Conservation (phyloP, 345 rosid genomes). For the Aquilaria sinensis region DNA sequence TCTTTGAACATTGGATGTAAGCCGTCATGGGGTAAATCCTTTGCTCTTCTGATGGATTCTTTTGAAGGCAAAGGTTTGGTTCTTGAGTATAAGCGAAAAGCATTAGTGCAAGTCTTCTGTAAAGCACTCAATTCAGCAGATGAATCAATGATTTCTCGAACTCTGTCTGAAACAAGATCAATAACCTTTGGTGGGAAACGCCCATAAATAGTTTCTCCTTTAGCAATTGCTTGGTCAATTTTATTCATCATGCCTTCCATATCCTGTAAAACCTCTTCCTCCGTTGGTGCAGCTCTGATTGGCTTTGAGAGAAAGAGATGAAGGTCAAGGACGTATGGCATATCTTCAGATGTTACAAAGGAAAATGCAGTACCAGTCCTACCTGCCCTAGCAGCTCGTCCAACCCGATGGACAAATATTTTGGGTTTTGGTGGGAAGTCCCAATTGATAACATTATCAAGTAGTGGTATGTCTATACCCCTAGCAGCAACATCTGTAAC, state of each 20-base stretch:
- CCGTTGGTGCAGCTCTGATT: slow-evolving; percentile 80
- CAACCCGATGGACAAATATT: slow-evolving; percentile 93
- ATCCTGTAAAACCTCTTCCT: slow-evolving; percentile 84
- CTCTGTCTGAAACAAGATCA: slow-evolving; percentile 78
- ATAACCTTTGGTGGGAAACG: slow-evolving; percentile 82
- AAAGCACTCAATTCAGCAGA: slow-evolving; percentile 70
- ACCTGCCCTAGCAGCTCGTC: slow-evolving; percentile 96
- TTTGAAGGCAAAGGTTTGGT: slow-evolving; percentile 81
- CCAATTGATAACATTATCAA: slow-evolving; percentile 97
- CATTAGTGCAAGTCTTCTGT: slow-evolving; percentile 73
- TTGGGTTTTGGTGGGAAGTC: slow-evolving; percentile 96
- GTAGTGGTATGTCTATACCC: slow-evolving; percentile 95
- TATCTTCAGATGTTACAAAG: slow-evolving; percentile 82
- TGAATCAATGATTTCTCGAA: slow-evolving; percentile 62
- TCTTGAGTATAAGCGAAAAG: slow-evolving; percentile 82
- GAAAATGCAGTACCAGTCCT: slow-evolving; percentile 89
- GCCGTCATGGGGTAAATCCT: slow-evolving; percentile 79
- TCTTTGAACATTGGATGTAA: slow-evolving; percentile 82
- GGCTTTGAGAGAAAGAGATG: slow-evolving; percentile 93
- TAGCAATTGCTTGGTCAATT: slow-evolving; percentile 68
- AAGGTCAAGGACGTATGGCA: slow-evolving; percentile 87
- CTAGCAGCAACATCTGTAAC: slow-evolving; percentile 98
- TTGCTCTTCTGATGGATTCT: slow-evolving; percentile 85
- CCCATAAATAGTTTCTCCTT: slow-evolving; percentile 86
- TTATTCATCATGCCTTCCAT: slow-evolving; percentile 63